phyloP scores from a whole-genome alignment of 108 stramenopile species.

The Skeletonema marinoi region DNA sequence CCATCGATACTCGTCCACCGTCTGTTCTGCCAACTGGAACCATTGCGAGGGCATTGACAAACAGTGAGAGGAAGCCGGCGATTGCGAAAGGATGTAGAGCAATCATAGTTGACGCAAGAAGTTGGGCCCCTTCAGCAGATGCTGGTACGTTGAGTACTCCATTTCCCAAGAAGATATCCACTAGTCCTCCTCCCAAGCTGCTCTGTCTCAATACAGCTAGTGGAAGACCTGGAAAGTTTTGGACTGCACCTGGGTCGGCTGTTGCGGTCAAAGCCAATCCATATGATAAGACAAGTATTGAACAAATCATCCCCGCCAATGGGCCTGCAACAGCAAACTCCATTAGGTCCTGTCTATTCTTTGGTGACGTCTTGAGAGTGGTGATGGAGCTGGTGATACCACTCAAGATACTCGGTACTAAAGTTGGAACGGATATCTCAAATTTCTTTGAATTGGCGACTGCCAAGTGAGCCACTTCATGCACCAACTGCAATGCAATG shows the following conservation, averaged over 20 bases:
- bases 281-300: constrained; percentile 50
- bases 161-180: constrained; percentile 63
- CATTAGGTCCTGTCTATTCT: constrained; percentile 76
- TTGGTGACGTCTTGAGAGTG: constrained; percentile 66
- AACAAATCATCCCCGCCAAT: constrained; percentile 68
- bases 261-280: constrained; percentile 64
- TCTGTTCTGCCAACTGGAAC: constrained; percentile 85
- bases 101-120: constrained; percentile 64
- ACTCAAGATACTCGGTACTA: constrained; percentile 80
- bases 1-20: constrained; percentile 76
- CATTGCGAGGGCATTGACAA: constrained; percentile 76
- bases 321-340: constrained; percentile 81
- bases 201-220: constrained; percentile 72
- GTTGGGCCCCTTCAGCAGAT: constrained; percentile 57
- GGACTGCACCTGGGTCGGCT: constrained; percentile 49
- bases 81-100: constrained; percentile 81
- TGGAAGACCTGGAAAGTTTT: constrained; percentile 74
- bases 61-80: constrained; percentile 74
- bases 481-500: constrained; percentile 62
- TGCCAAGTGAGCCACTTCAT: constrained; percentile 68
- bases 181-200: constrained; percentile 77
- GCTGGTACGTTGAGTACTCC: constrained; percentile 74
- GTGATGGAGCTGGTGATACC: constrained; percentile 79
- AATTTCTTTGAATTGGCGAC: constrained; percentile 59
- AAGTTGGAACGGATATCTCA: constrained; percentile 67